Evolutionary conservation across 2,329 filamentous ascomycete genomes (phyloP), one percentile per base, ranked within the genome.

Genomic region (Apiospora pterosperma): DNA sequence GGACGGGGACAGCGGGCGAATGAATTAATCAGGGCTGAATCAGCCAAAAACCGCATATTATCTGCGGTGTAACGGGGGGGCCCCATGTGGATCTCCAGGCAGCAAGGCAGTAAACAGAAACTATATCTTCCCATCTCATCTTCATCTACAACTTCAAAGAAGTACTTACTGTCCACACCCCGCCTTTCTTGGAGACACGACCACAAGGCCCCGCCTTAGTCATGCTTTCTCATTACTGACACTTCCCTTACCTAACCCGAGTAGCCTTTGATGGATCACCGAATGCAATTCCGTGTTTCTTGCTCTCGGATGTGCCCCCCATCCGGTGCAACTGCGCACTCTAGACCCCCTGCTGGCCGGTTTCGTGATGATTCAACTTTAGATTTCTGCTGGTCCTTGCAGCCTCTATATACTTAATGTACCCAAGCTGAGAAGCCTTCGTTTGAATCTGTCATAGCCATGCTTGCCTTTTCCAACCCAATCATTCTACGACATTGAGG

Each of bases 1-100:
- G 80, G 44, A 73, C 68, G 65, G 67, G 71, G 58, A 65, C 71
- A 41, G 60, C 34, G 41, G 64, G 52, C 31, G 66, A 67, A 6
- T 71, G 59, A 66, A 59, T 36, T 11, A 11, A 3, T 14, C 2
- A 12, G 31, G 44, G 23, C 38, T 52, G 11, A n/a, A 36, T 21
- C 52, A 55, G 62, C 55, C 34, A 36, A 55, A 23, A 19, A 36
- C 7, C 0, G 41, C 36, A 21, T 14, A 5, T 62, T 21, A 12
- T 14, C 19, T 38, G 14, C 36, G 36, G 36, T n/a, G n/a, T n/a
- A n/a, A n/a, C n/a, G n/a, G n/a, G n/a, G n/a, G n/a, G n/a, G n/a
- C n/a, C n/a, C n/a, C n/a, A n/a, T n/a, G n/a, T n/a, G n/a, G n/a
- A n/a, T n/a, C n/a, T n/a, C n/a, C n/a, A n/a, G n/a, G n/a, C n/a